Evolutionary conservation across 2,329 filamentous ascomycete genomes (phyloP).

Genomic region (Aspergillus ochraceus): DNA sequence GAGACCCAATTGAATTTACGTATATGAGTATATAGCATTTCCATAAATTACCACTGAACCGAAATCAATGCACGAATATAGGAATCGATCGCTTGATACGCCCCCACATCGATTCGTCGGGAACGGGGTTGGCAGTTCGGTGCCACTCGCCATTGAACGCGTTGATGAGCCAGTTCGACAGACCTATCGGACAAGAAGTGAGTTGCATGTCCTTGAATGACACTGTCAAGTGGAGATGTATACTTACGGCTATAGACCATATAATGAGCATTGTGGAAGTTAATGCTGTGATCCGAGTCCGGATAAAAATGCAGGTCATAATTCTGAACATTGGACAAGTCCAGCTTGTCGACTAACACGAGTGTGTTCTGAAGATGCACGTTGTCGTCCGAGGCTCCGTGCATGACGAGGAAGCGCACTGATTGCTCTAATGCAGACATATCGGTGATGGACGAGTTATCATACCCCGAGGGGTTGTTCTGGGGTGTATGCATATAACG

Average conservation of each 20-base stretch:
- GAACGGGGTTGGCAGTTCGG: slow-evolving; percentile 54
- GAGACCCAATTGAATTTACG: background rate
- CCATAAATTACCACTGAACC: background rate
- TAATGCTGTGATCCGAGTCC: slow-evolving; percentile 92
- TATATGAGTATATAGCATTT: background rate
- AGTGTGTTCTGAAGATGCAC: slow-evolving; percentile 96
- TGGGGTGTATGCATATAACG: slow-evolving; percentile 96
- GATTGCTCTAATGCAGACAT: slow-evolving; percentile 70
- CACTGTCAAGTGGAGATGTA: background rate
- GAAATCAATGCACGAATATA: slow-evolving; percentile 8
- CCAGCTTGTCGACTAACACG: slow-evolving; percentile 79
- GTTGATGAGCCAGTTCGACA: slow-evolving; percentile 84
- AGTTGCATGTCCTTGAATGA: background rate
- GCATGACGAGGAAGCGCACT: slow-evolving; percentile 91
- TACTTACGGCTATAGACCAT: slow-evolving; percentile 89
- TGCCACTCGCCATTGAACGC: slow-evolving; percentile 98
- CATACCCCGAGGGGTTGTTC: slow-evolving; percentile 75
- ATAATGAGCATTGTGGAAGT: slow-evolving; percentile 86
- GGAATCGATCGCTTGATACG: slow-evolving; percentile 21
- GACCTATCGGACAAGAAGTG: slow-evolving; percentile 21
- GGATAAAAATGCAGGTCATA: slow-evolving; percentile 97
- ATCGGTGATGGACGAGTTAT: slow-evolving; percentile 71
- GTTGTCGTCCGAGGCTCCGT: slow-evolving; percentile 95
- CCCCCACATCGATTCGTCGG: slow-evolving; percentile 36
- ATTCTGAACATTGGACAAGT: slow-evolving; percentile 79